Conservation (phyloP, 2,329 filamentous ascomycete genomes). For the Harringtonia aguacate region DNA sequence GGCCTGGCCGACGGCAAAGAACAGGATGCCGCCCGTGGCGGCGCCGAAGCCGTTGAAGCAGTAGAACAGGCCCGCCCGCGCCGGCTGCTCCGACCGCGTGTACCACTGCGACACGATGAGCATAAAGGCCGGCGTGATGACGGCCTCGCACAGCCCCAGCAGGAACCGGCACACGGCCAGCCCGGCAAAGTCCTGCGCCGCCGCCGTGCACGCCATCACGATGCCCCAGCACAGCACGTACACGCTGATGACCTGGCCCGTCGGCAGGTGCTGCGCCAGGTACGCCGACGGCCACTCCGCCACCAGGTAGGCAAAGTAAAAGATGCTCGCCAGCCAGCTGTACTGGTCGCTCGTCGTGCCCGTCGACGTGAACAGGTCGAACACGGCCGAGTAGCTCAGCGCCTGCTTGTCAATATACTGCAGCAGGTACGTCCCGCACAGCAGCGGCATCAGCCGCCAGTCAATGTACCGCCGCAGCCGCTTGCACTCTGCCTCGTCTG, state of each 20-base stretch:
- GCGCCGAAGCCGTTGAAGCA: conserved; percentile 45
- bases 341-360: conserved; percentile 52
- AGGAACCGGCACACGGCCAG: conserved; percentile 46
- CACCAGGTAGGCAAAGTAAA: conserved; percentile 38
- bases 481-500: no score
- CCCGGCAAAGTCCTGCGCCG: conserved; percentile 41
- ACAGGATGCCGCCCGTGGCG: conserved; percentile 48
- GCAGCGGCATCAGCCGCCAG: background rate
- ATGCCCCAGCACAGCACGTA: conserved; percentile 30
- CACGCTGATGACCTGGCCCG: conserved; percentile 32
- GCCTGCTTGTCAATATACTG: conserved; percentile 46
- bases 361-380: conserved; percentile 52
- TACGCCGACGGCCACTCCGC: conserved; percentile 32
- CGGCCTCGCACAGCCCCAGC: conserved; percentile 45
- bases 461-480: no score
- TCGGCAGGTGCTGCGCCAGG: conserved; percentile 34
- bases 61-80: conserved; percentile 44
- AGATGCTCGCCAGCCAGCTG: conserved; percentile 21
- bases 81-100: conserved; percentile 29
- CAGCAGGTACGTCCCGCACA: background rate
- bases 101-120: conserved; percentile 47
- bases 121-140: conserved; percentile 45
- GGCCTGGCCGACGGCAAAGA: conserved; percentile 50
- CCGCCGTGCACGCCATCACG: conserved; percentile 35
- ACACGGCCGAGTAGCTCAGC: conserved; percentile 59